Evolutionary conservation across 352 stramenopile species (phyloP), one percentile per base, ranked within the genome.

Genomic region (Globisporangium ultimum): DNA sequence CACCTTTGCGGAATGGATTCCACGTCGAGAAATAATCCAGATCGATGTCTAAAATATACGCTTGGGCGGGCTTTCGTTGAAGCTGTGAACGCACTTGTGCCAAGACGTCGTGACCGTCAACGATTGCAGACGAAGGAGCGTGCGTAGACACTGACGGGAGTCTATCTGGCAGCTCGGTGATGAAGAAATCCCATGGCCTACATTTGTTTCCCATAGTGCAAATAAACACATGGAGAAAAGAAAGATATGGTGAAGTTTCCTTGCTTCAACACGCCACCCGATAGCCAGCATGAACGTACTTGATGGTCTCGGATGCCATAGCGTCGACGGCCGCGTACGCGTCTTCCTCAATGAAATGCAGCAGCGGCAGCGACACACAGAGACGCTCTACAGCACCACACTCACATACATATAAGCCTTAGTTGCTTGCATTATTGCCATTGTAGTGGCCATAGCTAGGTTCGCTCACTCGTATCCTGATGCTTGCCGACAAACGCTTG

Each of bases 1-100:
- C 32, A 86, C 80, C 76, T 81, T 73, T 77, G 12, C 70, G 76
- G 49, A 96, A 96, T 8, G 88, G 88, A 40, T 93, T 88, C 78
- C 84, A 89, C 5, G 86, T 94, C 17, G 85, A 93, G 61, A 95
- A 96, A 62, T 93, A 96, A 69, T 96, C 88, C n/a, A 96, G 60
- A 63, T 93, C 90, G 28, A 96, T 84, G 57, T 96, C 88, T 0
- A 96, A 58, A 7, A 96, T 48, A 50, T 72, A 95, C 14, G 60
- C 61, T 48, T 73, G 78, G 28, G 28, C n/a, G 63, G 68, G 7
- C 61, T 60, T 10, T 58, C 34, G 38, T 49, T 50, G 42, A 36
- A 74, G 63, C 22, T 58, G 60, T 28, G 38, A 46, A 0, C 70
- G 55, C 15, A 66, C 71, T 12, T 67, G 53, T 8, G 45, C 32